Evolutionary conservation across 1,139 yeast genomes (phyloP).

Genomic region (Pichia sp.): DNA sequence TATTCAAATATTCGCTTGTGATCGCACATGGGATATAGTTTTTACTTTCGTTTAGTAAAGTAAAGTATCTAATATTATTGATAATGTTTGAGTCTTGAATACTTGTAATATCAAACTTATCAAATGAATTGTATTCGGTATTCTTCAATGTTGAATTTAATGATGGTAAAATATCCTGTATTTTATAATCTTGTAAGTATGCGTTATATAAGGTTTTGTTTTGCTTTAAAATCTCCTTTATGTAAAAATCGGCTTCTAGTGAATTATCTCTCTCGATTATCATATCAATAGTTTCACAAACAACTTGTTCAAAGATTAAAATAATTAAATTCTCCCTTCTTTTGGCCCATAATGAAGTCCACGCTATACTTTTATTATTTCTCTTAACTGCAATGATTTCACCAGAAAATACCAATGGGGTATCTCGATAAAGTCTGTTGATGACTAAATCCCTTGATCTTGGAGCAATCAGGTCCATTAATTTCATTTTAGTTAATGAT

Average conservation of each 20-base stretch:
- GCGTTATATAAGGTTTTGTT: slow-evolving; percentile 36
- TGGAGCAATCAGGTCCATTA: slow-evolving; percentile 73
- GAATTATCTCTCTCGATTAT: slow-evolving; percentile 34
- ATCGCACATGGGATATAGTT: slow-evolving; percentile 60
- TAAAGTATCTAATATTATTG: slow-evolving; percentile 56
- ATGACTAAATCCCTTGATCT: slow-evolving; percentile 63
- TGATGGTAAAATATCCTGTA: slow-evolving; percentile 30
- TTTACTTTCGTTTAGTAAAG: slow-evolving; percentile 41
- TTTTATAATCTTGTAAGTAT: slow-evolving; percentile 23
- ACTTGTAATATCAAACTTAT: slow-evolving; percentile 23
- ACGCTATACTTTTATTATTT: slow-evolving; percentile 45
- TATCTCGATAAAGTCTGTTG: slow-evolving; percentile 41
- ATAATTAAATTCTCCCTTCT: slow-evolving; percentile 62
- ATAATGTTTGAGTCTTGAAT: slow-evolving; percentile 39
- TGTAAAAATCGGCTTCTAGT: slow-evolving; percentile 23
- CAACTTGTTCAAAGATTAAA: slow-evolving; percentile 83
- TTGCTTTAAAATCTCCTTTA: slow-evolving; percentile 36
- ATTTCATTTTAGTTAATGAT: slow-evolving; percentile 54
- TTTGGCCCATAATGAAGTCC: slow-evolving; percentile 89
- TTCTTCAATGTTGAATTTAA: slow-evolving; percentile 17
- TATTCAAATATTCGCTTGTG: slow-evolving; percentile 46
- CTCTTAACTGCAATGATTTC: slow-evolving; percentile 52
- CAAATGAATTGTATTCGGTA: slow-evolving; percentile 1
- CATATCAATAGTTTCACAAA: slow-evolving; percentile 71
- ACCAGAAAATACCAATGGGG: slow-evolving; percentile 48